Percentiles rank a stretch among this genome's conserved stretches.
These are phyloP conservation scores for Coemansia sp. DNA, from an alignment of 192 early-diverging fungal species.

Conservation along the genomic window DNA sequence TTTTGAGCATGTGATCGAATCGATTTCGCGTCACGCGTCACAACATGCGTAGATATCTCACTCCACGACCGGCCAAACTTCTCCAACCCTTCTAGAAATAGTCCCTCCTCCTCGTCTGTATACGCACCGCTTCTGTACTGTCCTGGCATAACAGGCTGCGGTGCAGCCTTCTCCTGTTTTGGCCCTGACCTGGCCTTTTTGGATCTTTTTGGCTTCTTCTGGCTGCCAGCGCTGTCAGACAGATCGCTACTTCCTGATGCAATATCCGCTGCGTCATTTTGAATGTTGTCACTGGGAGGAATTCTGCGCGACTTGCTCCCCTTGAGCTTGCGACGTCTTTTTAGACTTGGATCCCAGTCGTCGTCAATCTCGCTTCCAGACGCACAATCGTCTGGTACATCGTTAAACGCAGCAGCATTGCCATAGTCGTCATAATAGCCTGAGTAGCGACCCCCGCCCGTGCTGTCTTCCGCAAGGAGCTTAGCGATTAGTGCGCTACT, in stretches of 20 bases:
- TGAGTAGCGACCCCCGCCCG: conserved; percentile 55
- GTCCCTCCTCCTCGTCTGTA: conserved; percentile 69
- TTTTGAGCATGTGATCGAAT: conserved; percentile 90
- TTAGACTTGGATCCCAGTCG: conserved; percentile 47
- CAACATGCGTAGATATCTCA: conserved; percentile 70
- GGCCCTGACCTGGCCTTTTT: conserved; percentile 13
- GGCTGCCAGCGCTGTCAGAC: conserved; percentile 20
- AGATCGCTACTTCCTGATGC: neutral
- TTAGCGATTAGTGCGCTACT: conserved; percentile 79
- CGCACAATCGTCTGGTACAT: conserved; percentile 50
- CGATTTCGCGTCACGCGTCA: conserved; percentile 77
- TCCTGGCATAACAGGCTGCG: conserved; percentile 45
- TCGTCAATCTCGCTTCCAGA: conserved; percentile 48
- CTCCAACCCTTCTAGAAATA: conserved; percentile 77
- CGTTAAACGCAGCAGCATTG: conserved; percentile 26
- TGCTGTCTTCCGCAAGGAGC: conserved; percentile 68
- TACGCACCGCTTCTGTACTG: conserved; percentile 69
- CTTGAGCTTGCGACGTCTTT: conserved; percentile 33
- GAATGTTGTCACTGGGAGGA: neutral
- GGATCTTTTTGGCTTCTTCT: conserved; percentile 14
- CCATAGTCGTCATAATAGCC: conserved; percentile 58
- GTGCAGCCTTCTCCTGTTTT: conserved; percentile 26
- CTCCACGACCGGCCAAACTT: conserved; percentile 82
- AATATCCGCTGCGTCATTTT: neutral
- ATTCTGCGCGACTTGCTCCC: conserved; percentile 27